Evolutionary conservation across 2,329 filamentous ascomycete genomes (phyloP).

Genomic region (Aspergillus tamarii): DNA sequence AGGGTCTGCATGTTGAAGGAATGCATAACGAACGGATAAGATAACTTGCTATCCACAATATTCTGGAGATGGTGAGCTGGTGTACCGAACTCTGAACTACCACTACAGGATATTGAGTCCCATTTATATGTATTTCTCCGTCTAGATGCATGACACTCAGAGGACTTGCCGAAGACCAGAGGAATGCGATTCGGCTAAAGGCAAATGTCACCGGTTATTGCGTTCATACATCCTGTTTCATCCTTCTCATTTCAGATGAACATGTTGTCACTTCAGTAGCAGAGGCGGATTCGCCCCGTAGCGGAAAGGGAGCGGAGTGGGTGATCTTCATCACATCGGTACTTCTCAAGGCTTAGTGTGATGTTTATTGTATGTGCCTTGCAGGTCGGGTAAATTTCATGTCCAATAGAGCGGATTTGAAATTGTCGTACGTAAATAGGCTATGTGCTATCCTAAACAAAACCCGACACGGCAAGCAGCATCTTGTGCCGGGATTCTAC

Average conservation of each 20-base stretch:
- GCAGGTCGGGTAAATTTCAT: no score
- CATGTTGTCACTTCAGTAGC: not conserved
- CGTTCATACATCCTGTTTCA: not conserved
- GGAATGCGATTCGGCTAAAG: not conserved
- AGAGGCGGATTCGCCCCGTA: constrained; percentile 14
- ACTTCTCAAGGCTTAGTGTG: not conserved
- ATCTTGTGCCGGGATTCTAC: no score
- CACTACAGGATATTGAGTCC: not conserved
- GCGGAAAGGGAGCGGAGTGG: constrained; percentile 16
- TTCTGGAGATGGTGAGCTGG: not conserved
- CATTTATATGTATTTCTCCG: not conserved
- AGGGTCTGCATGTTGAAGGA: constrained; percentile 25
- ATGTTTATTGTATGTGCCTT: not conserved
- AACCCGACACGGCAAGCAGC: no score
- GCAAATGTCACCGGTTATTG: not conserved
- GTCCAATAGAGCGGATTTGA: not conserved
- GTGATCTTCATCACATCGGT: constrained; percentile 19
- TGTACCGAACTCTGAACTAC: not conserved
- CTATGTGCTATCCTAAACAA: not conserved
- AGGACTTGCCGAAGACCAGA: not conserved
- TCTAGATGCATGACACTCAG: not conserved
- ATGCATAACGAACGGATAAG: constrained; percentile 5
- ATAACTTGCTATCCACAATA: not conserved
- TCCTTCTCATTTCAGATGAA: not conserved
- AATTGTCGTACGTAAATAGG: not conserved